These are phyloP conservation scores for Brassica hybrid DNA, from an alignment of 441 rosid species.

Conservation along the genomic window DNA sequence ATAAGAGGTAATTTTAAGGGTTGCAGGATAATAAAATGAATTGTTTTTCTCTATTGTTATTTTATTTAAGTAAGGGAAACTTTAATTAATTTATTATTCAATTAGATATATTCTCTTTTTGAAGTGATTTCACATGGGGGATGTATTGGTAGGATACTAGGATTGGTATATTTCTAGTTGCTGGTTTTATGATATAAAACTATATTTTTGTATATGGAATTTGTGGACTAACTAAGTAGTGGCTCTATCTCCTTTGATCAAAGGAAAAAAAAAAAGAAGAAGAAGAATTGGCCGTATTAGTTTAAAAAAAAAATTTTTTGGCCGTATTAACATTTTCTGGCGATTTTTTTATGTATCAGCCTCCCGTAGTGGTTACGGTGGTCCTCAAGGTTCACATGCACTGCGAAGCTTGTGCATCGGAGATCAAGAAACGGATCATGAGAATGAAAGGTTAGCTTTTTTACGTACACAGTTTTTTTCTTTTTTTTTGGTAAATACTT, in stretches of 20 bases:
- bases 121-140: conserved; percentile 40
- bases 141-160: conserved; percentile 36
- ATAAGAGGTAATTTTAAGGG: not conserved
- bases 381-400: no score
- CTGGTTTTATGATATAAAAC: conserved; percentile 5
- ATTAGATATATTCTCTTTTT: conserved; percentile 32
- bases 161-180: conserved; percentile 8
- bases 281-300: not conserved
- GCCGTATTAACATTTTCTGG: not conserved
- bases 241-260: not conserved
- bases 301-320: not conserved
- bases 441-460: not conserved
- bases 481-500: no score
- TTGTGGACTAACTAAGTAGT: not conserved
- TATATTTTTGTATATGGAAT: not conserved
- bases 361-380: conserved; percentile 64
- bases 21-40: not conserved
- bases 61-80: not conserved
- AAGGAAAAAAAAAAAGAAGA: no score
- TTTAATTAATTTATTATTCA: conserved; percentile 4
- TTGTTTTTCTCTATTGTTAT: not conserved
- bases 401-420: no score
- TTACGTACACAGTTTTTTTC: not conserved
- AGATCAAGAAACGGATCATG: no score
- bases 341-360: conserved; percentile 43